Evolutionary conservation across 2,329 filamentous ascomycete genomes (phyloP).

Genomic region (Penicillium sp.): DNA sequence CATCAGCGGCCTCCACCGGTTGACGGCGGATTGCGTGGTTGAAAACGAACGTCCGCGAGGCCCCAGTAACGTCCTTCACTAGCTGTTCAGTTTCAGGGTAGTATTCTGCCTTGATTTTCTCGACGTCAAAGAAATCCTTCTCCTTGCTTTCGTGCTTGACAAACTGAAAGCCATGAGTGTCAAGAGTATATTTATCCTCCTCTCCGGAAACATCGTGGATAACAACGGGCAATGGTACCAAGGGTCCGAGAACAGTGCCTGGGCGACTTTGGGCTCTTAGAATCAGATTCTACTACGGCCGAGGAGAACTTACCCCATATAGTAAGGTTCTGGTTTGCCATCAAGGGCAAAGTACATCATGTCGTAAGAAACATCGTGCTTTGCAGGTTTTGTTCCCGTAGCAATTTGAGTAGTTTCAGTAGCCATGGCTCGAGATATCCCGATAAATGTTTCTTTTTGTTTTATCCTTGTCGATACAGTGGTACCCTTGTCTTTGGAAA

Average conservation of each 20-base stretch:
- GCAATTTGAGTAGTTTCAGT: neutral
- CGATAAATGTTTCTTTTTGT: neutral
- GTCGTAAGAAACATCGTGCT: neutral
- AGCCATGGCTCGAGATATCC: neutral
- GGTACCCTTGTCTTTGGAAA: neutral
- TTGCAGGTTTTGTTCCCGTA: neutral
- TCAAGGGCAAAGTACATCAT: constrained; percentile 1
- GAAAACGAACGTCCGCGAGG: constrained; percentile 56
- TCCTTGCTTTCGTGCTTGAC: constrained; percentile 32
- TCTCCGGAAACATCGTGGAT: constrained; percentile 45
- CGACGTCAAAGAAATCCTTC: constrained; percentile 33
- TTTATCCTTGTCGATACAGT: neutral
- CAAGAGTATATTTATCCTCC: constrained; percentile 40
- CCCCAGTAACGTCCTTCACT: constrained; percentile 47
- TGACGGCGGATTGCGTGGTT: constrained; percentile 58
- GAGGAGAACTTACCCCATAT: neutral
- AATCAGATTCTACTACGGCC: neutral
- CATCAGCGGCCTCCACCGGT: constrained; percentile 23
- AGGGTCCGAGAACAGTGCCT: neutral
- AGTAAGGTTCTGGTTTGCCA: neutral
- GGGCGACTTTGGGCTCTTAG: neutral
- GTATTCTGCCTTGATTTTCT: constrained; percentile 30
- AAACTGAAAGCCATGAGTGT: constrained; percentile 39
- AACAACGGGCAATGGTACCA: neutral
- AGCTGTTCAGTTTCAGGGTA: constrained; percentile 34